Base-by-base conservation (phyloP, 495 filamentous ascomycete species). In the Lindgomyces ingoldianus region DNA sequence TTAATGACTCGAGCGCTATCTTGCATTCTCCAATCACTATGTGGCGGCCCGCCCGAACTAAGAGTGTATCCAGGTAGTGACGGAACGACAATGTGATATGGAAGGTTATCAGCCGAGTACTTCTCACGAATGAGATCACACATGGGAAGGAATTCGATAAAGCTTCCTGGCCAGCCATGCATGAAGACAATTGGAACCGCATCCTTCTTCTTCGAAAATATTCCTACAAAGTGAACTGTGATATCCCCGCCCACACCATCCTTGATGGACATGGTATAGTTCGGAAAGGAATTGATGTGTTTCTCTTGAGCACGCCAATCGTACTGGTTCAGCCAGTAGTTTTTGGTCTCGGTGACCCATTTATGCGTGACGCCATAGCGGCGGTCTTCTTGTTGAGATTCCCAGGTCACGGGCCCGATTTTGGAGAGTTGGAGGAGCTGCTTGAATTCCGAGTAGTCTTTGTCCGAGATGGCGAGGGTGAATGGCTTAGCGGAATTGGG, bases 81-180 rank as follows among this genome's bases (percentile, higher is more conserved):
- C 0, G 88, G 88, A 0, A 87, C 81, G 55, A 90, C 81, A 59
- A 91, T 64, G 60, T 90, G 85, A 70, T 85, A 91, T 0, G 87
- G 86, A 4, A 88, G 74, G 4, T 77, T 81, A 19, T 77, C 71
- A 0, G 84, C 81, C 0, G 78, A 80, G 70, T 84, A 87, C 64
- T 83, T 80, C 0, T 76, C 62, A 30, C 70, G 69, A 10, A 89
- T 73, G 6, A 82, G 60, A 6, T 73, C 60, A 21, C 83, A 67
- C 1, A 81, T 67, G 0, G 75, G 78, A 14, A 84, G 75, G 65
- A 75, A 88, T 55, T 89, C 86, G 11, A 84, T 19, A 42, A 72
- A 63, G 36, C 46, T 57, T 12, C 61, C 84, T 36, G 85, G 85
- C 85, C 84, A 87, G 33, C 85, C 85, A 64, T 87, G 84, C 14